These are phyloP conservation scores for Diplotaxis tenuifolia DNA, from an alignment of 345 rosid genomes.

Conservation along the genomic window DNA sequence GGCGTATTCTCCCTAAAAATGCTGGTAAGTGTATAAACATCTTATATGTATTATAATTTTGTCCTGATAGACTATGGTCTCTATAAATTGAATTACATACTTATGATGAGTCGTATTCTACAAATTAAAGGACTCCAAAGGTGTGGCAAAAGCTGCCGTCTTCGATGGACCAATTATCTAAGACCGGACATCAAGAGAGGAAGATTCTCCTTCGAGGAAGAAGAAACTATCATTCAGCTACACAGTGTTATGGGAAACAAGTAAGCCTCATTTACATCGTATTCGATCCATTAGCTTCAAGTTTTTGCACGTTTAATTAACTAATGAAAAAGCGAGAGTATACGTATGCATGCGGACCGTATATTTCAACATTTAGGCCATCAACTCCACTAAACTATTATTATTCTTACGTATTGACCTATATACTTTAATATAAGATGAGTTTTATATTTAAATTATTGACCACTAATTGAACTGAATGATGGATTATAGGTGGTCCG, in stretches of 20 bases:
- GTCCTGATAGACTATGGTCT: neutral
- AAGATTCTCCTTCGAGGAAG: conserved; percentile 90
- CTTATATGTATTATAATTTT: neutral
- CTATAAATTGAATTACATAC: conserved; percentile 1
- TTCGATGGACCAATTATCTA: conserved; percentile 94
- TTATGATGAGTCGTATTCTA: conserved; percentile 2
- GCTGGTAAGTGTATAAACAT: conserved; percentile 47
- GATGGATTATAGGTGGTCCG: conserved; percentile 71
- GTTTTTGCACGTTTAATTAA: neutral
- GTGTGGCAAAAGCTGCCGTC: conserved; percentile 98
- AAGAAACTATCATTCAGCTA: conserved; percentile 85
- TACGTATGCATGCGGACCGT: conserved; percentile 17
- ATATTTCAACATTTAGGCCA: conserved; percentile 38
- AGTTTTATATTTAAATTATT: neutral
- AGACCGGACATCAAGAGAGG: conserved; percentile 96
- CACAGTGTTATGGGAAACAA: conserved; percentile 88
- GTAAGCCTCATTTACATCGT: conserved; percentile 39
- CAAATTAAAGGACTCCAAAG: conserved; percentile 67
- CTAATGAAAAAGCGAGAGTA: neutral
- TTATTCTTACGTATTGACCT: conserved; percentile 18
- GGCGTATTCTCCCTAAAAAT: conserved; percentile 74
- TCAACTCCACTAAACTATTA: conserved; percentile 29
- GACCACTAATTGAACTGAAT: neutral
- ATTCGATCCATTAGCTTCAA: neutral
- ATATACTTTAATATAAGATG: neutral